Percentiles rank a stretch among this genome's conserved stretches.
phyloP scores from a whole-genome alignment of 768 basidiomycete genomes.

The Xerocomellus chrysenteron region DNA sequence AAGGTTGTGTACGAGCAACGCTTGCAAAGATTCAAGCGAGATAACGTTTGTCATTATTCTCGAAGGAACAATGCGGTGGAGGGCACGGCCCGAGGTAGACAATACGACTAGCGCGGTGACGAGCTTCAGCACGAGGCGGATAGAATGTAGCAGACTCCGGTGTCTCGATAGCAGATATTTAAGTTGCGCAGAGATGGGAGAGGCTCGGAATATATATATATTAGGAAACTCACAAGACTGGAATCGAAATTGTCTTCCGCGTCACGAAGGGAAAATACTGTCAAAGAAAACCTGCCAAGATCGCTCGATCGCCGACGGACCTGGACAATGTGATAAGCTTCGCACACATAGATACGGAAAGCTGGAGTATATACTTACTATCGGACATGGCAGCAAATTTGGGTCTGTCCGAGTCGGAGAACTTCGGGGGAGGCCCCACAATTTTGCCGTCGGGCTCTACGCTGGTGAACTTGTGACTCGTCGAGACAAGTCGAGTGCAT shows the following conservation, averaged over 20 bases:
- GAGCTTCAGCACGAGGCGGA: too few relatives aligned
- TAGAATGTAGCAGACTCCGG: background rate
- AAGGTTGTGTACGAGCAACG: background rate
- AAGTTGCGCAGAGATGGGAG: background rate
- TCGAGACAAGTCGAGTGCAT: too few relatives aligned
- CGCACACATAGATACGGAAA: background rate
- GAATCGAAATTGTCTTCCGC: too few relatives aligned
- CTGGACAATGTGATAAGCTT: background rate
- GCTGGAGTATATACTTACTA: background rate
- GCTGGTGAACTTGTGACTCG: background rate
- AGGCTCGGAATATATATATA: too few relatives aligned
- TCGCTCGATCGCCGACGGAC: background rate
- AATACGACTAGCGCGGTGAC: background rate
- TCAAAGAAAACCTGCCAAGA: too few relatives aligned
- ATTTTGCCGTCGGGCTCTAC: background rate
- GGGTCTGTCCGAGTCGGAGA: too few relatives aligned
- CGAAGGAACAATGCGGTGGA: background rate
- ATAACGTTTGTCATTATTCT: background rate
- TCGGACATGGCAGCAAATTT: background rate
- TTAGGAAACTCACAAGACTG: too few relatives aligned
- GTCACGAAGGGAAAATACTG: too few relatives aligned
- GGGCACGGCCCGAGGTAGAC: background rate
- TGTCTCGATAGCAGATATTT: background rate
- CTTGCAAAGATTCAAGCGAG: slow-evolving; percentile 2
- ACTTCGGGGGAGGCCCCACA: too few relatives aligned